These are phyloP conservation scores for Tetrahymena malaccensis DNA, from an alignment of 73 alveolate genomes.

Conservation along the genomic window DNA sequence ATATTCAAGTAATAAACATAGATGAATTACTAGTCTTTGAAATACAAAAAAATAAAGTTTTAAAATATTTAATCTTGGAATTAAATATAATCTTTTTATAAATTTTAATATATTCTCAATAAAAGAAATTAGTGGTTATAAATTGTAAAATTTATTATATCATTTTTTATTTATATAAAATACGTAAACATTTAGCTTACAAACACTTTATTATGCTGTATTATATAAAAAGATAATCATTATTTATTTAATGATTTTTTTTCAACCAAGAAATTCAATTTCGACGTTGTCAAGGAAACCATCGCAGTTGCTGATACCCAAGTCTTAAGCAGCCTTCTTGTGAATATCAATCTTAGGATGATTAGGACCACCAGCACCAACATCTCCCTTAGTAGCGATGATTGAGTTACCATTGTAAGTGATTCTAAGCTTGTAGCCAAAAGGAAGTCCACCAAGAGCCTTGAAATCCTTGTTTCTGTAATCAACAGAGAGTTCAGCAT, in stretches of 20 bases:
- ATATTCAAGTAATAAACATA: too few species aligned
- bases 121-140: too few species aligned
- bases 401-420: constrained; percentile 52
- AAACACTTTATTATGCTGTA: background rate
- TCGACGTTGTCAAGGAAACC: constrained; percentile 30
- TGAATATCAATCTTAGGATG: constrained; percentile 63
- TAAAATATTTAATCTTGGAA: background rate
- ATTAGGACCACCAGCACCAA: constrained; percentile 57
- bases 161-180: too few species aligned
- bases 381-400: constrained; percentile 59
- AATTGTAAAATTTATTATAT: too few species aligned
- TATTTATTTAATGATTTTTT: background rate
- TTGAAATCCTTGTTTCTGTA: constrained; percentile 31
- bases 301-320: constrained; percentile 40
- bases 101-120: too few species aligned
- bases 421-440: constrained; percentile 41
- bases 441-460: constrained; percentile 57
- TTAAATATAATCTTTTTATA: too few species aligned
- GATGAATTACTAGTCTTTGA: too few species aligned
- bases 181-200: background rate
- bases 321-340: constrained; percentile 38
- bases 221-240: background rate
- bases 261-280: constrained; percentile 41
- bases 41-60: too few species aligned
- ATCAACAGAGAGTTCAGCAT: constrained; percentile 56